Evolutionary conservation across 2,329 filamentous ascomycete genomes (phyloP).

Genomic region (Claviceps purpurea): DNA sequence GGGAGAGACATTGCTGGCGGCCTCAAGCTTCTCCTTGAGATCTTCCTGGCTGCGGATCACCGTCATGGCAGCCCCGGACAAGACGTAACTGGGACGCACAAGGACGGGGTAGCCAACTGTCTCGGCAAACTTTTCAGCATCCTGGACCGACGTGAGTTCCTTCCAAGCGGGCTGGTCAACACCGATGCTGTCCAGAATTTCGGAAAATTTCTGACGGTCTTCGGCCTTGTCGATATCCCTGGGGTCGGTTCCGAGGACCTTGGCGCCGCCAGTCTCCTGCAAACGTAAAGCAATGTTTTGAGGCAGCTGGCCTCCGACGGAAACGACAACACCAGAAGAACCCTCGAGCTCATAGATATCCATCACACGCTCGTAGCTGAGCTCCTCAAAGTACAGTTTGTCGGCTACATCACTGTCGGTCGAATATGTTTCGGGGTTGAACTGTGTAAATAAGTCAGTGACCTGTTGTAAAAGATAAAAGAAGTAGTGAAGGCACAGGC

Average conservation of each 20-base stretch:
- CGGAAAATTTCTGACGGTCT: slow-evolving; percentile 95
- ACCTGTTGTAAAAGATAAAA: not conserved
- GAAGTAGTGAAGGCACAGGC: not conserved
- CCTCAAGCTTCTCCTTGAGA: slow-evolving; percentile 87
- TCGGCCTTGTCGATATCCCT: slow-evolving; percentile 95
- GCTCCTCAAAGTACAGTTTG: slow-evolving; percentile 89
- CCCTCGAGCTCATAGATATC: slow-evolving; percentile 93
- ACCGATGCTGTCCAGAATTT: slow-evolving; percentile 91
- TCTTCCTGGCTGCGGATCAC: slow-evolving; percentile 82
- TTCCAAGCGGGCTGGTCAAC: slow-evolving; percentile 98
- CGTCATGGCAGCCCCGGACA: slow-evolving; percentile 97
- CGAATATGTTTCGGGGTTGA: slow-evolving; percentile 66
- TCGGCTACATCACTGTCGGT: slow-evolving; percentile 88
- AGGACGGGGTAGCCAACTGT: slow-evolving; percentile 86
- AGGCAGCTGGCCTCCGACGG: slow-evolving; percentile 87
- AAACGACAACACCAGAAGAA: slow-evolving; percentile 80
- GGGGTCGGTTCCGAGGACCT: slow-evolving; percentile 84
- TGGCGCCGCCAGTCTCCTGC: slow-evolving; percentile 80
- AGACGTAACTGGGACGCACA: slow-evolving; percentile 86
- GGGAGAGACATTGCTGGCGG: slow-evolving; percentile 79
- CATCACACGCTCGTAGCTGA: slow-evolving; percentile 96
- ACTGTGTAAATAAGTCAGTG: slow-evolving; percentile 18
- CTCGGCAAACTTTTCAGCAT: slow-evolving; percentile 76
- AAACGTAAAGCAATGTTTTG: slow-evolving; percentile 95
- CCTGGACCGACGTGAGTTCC: slow-evolving; percentile 79